Evolutionary conservation across 371 early-diverging fungal species (phyloP).

Genomic region (Lichtheimia ramosa): DNA sequence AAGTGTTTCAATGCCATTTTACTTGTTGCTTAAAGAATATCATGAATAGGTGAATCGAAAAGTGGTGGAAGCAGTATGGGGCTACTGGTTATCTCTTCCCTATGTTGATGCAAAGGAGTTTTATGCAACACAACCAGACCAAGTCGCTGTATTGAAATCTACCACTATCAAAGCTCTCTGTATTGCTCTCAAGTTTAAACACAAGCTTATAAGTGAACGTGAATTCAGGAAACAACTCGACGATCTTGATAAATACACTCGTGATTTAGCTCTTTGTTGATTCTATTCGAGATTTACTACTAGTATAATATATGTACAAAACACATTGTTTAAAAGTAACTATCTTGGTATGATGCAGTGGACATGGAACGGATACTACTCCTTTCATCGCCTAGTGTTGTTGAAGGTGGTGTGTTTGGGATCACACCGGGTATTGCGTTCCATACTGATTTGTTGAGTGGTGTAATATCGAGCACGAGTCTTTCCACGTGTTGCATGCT

Average conservation of each 20-base stretch:
- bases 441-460: constrained; percentile 14
- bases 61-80: constrained; percentile 28
- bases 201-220: constrained; percentile 16
- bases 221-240: constrained; percentile 21
- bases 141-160: constrained; percentile 18
- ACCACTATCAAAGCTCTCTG: constrained; percentile 23
- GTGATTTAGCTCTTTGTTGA: constrained; percentile 8
- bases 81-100: constrained; percentile 33
- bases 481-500: constrained; percentile 13
- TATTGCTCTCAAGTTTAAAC: constrained; percentile 16
- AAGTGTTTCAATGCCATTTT: too few relatives aligned
- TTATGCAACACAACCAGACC: constrained; percentile 21
- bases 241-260: constrained; percentile 22
- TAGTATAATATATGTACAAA: constrained; percentile 4
- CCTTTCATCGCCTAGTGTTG: neutral
- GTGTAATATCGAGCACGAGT: constrained; percentile 13
- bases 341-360: constrained; percentile 2
- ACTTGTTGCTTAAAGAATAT: too few relatives aligned
- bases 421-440: constrained; percentile 11
- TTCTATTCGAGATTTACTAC: neutral
- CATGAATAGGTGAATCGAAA: constrained; percentile 10
- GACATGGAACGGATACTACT: constrained; percentile 7
- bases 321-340: constrained; percentile 1
- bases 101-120: constrained; percentile 26
- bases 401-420: constrained; percentile 8